Conservation (phyloP, 345 rosid genomes). For the Excoecaria cochinchinensis region DNA sequence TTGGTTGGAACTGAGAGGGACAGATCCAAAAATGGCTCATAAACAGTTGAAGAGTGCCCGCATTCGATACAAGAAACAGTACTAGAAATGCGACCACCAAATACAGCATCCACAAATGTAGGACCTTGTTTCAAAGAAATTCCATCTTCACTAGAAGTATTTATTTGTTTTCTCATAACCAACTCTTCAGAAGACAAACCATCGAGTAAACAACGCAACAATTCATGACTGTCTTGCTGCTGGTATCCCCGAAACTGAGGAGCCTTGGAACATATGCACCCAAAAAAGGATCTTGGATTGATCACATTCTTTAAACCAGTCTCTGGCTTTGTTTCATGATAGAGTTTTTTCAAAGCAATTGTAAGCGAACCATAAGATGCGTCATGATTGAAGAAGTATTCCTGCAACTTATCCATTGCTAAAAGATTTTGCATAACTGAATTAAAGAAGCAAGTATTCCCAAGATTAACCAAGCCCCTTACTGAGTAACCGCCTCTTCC, state of each 20-base stretch:
- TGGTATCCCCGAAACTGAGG: slow-evolving; percentile 92
- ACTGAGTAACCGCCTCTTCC: slow-evolving; percentile 52
- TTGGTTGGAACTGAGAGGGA: slow-evolving; percentile 88
- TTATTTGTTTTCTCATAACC: slow-evolving; percentile 43
- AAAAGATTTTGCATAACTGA: slow-evolving; percentile 92
- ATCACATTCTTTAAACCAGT: slow-evolving; percentile 55
- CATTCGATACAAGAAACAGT: slow-evolving; percentile 84
- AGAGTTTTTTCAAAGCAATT: slow-evolving; percentile 69
- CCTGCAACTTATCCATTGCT: slow-evolving; percentile 55
- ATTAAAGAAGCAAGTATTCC: slow-evolving; percentile 95
- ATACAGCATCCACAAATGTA: slow-evolving; percentile 69
- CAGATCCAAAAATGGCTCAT: slow-evolving; percentile 91
- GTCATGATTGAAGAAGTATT: slow-evolving; percentile 54
- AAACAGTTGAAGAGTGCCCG: slow-evolving; percentile 80
- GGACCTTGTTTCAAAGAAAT: slow-evolving; percentile 37
- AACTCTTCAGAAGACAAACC: slow-evolving; percentile 78
- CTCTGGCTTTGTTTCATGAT: slow-evolving; percentile 62
- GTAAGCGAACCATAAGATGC: slow-evolving; percentile 55
- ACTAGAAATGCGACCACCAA: slow-evolving; percentile 88
- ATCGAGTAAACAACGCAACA: slow-evolving; percentile 85
- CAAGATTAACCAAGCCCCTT: slow-evolving; percentile 89
- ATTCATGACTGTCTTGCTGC: slow-evolving; percentile 97
- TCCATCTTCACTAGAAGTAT: slow-evolving; percentile 33
- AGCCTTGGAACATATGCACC: slow-evolving; percentile 64
- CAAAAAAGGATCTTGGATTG: slow-evolving; percentile 73